Base-by-base conservation (phyloP, 257 asterid species). In the Lycium barbarum region DNA sequence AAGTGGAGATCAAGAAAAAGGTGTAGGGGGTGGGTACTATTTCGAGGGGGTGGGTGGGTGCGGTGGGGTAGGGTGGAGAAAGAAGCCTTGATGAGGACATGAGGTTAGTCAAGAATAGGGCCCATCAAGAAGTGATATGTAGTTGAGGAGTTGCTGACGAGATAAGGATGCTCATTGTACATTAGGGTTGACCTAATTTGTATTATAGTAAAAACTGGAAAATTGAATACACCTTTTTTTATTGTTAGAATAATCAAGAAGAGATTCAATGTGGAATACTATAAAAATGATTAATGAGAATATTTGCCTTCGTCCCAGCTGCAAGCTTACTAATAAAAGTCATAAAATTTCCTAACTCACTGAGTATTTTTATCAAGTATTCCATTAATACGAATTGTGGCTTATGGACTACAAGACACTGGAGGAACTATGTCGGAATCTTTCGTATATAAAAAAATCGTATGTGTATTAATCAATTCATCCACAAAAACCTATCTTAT, bases 181-280 rank as follows among this genome's bases (percentile, higher is more conserved):
- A 53, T 26, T 78, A 26, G 82, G 14, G 82, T 78, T 78, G 82
- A 78, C 82, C 82, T 78, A 76, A 51, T 76, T 49, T 14, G 22
- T 58, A 15, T 58, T 18, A 58, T 6, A 58, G 20, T 58, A 49
- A 11, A 43, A 72, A 45, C 36, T 43, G 57, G 22, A 43, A 43
- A 18, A 36, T 4, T 17, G 79, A 70, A 22, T 10, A 10, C 5
- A 71, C 43, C 36, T 12, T 65, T 2, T 5, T 43, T 45, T 17
- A 5, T 5, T 45, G 10, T 0, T 1, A 0, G 18, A 10, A 6
- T 47, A 73, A 73, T 6, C 12, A 73, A 73, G 12, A 73, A 73
- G 33, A 47, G 40, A 20, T 47, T 73, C 59, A 73, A 73, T 8
- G 38, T 38, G 14, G 33, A 5, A 54, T 5, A 6, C 59, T 49